Evolutionary conservation across 495 filamentous ascomycete genomes (phyloP).

Genomic region (Aspergillus bertholletiae): DNA sequence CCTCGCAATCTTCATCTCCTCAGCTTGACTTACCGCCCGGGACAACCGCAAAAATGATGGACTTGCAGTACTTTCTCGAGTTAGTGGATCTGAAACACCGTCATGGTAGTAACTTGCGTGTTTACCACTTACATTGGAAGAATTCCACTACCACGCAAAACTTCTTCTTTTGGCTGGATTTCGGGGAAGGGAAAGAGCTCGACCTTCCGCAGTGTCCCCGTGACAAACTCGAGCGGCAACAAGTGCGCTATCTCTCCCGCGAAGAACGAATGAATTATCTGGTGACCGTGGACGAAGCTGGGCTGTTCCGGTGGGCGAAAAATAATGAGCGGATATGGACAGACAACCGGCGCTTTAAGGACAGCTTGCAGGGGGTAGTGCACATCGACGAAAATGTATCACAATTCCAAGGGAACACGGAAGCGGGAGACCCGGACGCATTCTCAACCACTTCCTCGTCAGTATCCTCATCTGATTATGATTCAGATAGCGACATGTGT

Average conservation of each 20-base stretch:
- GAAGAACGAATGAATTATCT: slow-evolving; percentile 73
- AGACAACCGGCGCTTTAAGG: slow-evolving; percentile 61
- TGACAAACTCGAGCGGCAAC: slow-evolving; percentile 62
- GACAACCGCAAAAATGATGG: slow-evolving; percentile 73
- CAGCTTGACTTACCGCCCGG: slow-evolving; percentile 16
- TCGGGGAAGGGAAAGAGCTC: slow-evolving; percentile 64
- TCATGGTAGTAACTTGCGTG: slow-evolving; percentile 78
- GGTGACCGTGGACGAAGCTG: slow-evolving; percentile 63
- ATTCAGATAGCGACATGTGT: slow-evolving; percentile 2
- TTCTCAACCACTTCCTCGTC: slow-evolving; percentile 3
- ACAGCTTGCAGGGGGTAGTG: slow-evolving; percentile 77
- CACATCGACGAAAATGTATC: slow-evolving; percentile 58
- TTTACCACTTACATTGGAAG: slow-evolving; percentile 85
- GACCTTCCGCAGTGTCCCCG: slow-evolving; percentile 59
- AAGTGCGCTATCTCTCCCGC: slow-evolving; percentile 68
- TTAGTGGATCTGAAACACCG: slow-evolving; percentile 91
- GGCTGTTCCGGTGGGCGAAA: slow-evolving; percentile 74
- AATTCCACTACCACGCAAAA: slow-evolving; percentile 71
- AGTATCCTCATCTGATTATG: slow-evolving; percentile 6
- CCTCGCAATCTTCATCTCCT: slow-evolving; percentile 40
- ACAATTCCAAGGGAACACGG: slow-evolving; percentile 28
- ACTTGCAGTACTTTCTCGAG: slow-evolving; percentile 85
- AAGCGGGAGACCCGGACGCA: slow-evolving; percentile 1
- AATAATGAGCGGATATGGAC: slow-evolving; percentile 76
- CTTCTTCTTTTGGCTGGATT: slow-evolving; percentile 96